These are phyloP conservation scores for Kwoniella botswanensis DNA, from an alignment of 768 basidiomycete genomes.

Conservation along the genomic window DNA sequence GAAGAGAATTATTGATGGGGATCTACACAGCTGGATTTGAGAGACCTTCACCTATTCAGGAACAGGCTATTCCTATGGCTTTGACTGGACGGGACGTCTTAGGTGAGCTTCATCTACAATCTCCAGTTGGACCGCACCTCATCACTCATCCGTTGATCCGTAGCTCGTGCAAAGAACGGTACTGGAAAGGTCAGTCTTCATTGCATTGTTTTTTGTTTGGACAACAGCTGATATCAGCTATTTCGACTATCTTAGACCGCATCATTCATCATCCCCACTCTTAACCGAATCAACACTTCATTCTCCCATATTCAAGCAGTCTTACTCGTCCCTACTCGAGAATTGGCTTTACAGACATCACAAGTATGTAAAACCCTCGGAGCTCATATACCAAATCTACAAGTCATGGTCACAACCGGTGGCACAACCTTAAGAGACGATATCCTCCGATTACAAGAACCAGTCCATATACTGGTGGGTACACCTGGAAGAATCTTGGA, in stretches of 20 bases:
- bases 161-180: constrained; percentile 61
- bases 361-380: constrained; percentile 98
- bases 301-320: constrained; percentile 92
- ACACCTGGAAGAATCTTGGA: constrained; percentile 96
- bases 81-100: constrained; percentile 86
- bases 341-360: constrained; percentile 96
- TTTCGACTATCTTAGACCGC: constrained; percentile 68
- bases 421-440: constrained; percentile 98
- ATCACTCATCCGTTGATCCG: background rate
- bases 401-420: constrained; percentile 99
- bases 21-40: constrained; percentile 96
- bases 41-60: constrained; percentile 95
- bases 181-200: constrained; percentile 66
- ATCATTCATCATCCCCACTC: constrained; percentile 95
- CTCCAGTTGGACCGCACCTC: background rate
- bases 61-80: constrained; percentile 96
- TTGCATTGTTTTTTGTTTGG: background rate
- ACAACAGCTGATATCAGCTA: constrained; percentile 51
- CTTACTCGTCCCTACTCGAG: constrained; percentile 96
- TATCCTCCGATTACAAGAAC: constrained; percentile 85
- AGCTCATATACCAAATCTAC: constrained; percentile 83
- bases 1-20: constrained; percentile 97
- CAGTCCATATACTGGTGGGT: constrained; percentile 94
- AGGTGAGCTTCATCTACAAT: constrained; percentile 17
- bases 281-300: constrained; percentile 85